Conservation (phyloP, 1,284 basidiomycete species). For the Cutaneotrichosporon sp. region DNA sequence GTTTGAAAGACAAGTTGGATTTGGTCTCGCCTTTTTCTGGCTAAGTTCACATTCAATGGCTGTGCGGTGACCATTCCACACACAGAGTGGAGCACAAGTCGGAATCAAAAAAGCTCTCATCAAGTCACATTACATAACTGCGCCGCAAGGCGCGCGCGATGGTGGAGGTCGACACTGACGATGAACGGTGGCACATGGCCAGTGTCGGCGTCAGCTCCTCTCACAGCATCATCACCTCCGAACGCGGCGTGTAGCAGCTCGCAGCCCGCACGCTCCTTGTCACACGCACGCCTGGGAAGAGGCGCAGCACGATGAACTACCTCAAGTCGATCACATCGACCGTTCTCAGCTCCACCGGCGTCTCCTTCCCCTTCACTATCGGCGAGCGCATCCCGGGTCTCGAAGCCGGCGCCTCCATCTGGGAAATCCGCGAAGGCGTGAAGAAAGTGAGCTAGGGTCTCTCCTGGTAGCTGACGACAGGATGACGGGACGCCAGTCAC, state of each 20-base stretch:
- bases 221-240: too few species aligned
- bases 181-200: too few species aligned
- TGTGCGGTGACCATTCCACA: background rate
- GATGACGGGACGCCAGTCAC: constrained; percentile 81
- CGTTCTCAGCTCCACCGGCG: constrained; percentile 81
- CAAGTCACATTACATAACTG: background rate
- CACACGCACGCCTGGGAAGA: too few species aligned
- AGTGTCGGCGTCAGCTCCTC: too few species aligned
- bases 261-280: too few species aligned
- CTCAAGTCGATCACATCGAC: constrained; percentile 54
- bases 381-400: constrained; percentile 67
- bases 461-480: constrained; percentile 49
- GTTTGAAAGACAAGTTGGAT: background rate
- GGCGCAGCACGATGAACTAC: constrained; percentile 42
- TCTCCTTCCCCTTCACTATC: constrained; percentile 81
- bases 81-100: background rate
- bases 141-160: too few species aligned
- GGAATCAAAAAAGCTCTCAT: too few species aligned
- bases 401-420: constrained; percentile 62
- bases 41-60: background rate
- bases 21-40: background rate
- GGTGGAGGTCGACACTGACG: too few species aligned
- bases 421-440: constrained; percentile 79
- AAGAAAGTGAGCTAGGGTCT: constrained; percentile 61
- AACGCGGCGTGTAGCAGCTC: too few species aligned